A percentile compares a stretch with the other conserved stretches of the same genome.
Evolutionary conservation across 805 yeast genomes (phyloP).

Genomic region (Naumovozyma dairenensis): DNA sequence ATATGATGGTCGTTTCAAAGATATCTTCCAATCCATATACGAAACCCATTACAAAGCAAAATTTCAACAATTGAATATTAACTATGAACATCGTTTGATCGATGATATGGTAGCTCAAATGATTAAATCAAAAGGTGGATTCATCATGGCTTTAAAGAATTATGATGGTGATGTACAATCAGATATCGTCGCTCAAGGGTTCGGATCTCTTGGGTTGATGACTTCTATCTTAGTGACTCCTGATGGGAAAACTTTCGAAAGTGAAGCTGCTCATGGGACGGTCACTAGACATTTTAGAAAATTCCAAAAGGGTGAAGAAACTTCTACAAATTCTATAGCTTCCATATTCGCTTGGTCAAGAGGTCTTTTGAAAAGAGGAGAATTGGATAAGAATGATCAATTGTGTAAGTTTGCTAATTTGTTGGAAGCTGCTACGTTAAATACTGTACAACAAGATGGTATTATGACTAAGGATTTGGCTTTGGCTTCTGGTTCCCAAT

Average conservation of each 20-base stretch:
- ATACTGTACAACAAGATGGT: slow-evolving; percentile 64
- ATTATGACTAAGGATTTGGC: slow-evolving; percentile 81
- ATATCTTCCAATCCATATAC: slow-evolving; percentile 61
- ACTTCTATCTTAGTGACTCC: slow-evolving; percentile 76
- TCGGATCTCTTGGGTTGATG: slow-evolving; percentile 77
- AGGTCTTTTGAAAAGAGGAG: slow-evolving; percentile 75
- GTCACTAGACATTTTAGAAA: slow-evolving; percentile 81
- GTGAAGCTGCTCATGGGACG: slow-evolving; percentile 84
- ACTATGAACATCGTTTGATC: slow-evolving; percentile 73
- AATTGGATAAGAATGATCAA: slow-evolving; percentile 60
- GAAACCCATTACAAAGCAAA: slow-evolving; percentile 45
- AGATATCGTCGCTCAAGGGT: slow-evolving; percentile 81
- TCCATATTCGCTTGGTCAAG: slow-evolving; percentile 83
- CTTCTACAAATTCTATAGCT: slow-evolving; percentile 79
- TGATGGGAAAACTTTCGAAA: slow-evolving; percentile 77
- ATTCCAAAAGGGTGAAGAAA: slow-evolving; percentile 71
- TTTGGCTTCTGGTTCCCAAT: slow-evolving; percentile 53
- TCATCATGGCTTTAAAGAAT: slow-evolving; percentile 69
- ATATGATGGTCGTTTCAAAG: slow-evolving; percentile 77
- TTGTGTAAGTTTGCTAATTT: slow-evolving; percentile 56
- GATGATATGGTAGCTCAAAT: slow-evolving; percentile 88
- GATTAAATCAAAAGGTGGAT: slow-evolving; percentile 79
- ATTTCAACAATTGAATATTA: slow-evolving; percentile 52
- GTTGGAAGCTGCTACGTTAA: slow-evolving; percentile 58
- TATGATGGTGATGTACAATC: slow-evolving; percentile 83